Evolutionary conservation across 2,329 filamentous ascomycete genomes (phyloP).

Genomic region (Parasarocladium wereldwijsianum): DNA sequence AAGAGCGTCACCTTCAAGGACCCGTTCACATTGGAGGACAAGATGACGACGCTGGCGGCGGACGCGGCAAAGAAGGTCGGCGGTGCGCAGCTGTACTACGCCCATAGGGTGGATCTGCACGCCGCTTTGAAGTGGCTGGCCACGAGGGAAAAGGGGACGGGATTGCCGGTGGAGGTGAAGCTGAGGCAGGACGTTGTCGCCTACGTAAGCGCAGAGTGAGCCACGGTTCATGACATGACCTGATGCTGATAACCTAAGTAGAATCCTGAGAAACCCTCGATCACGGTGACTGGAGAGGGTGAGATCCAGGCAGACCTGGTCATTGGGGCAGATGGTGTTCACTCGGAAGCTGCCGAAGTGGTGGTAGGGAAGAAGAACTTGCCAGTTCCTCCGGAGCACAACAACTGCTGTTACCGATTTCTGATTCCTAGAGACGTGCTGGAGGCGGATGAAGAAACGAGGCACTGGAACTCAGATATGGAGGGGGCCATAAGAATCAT

Average conservation of each 20-base stretch:
- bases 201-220: too few species aligned
- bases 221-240: too few species aligned
- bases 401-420: conserved; percentile 21
- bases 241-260: not conserved
- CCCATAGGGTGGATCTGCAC: conserved; percentile 26
- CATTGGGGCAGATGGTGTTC: conserved; percentile 29
- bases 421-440: conserved; percentile 15
- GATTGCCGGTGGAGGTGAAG: conserved; percentile 9
- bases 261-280: conserved; percentile 10
- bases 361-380: conserved; percentile 13
- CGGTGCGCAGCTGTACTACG: conserved; percentile 18
- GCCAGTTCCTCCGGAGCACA: conserved; percentile 11
- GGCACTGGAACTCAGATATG: conserved; percentile 13
- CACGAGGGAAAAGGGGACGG: conserved; percentile 11
- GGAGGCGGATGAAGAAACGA: conserved; percentile 16
- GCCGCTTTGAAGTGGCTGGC: conserved; percentile 19
- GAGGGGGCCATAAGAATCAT: conserved; percentile 14
- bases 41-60: conserved; percentile 1
- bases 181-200: not conserved
- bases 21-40: conserved; percentile 14
- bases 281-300: conserved; percentile 13
- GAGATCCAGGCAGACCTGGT: conserved; percentile 23
- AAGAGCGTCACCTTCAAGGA: conserved; percentile 10
- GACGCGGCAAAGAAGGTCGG: conserved; percentile 8
- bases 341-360: conserved; percentile 16